These are phyloP conservation scores for Petasospora rhodanensis DNA, from an alignment of 1,139 yeast genomes.

Conservation along the genomic window DNA sequence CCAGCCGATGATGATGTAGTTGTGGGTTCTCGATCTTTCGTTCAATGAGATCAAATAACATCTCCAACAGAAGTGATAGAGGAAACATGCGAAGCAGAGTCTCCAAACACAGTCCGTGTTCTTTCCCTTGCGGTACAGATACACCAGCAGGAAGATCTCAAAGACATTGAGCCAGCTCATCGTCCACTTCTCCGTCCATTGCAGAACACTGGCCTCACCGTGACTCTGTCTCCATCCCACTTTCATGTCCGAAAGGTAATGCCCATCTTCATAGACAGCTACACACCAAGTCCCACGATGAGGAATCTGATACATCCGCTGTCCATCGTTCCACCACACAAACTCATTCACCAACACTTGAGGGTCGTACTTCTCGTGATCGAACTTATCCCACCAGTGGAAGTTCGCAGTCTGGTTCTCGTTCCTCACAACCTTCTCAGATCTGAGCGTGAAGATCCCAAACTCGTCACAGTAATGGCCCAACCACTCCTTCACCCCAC, in stretches of 20 bases:
- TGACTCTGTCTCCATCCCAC: slow-evolving; percentile 1
- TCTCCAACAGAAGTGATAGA: slow-evolving; percentile 7
- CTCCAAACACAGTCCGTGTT: too few species aligned
- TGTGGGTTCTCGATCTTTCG: not conserved
- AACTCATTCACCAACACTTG: slow-evolving; percentile 10
- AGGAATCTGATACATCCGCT: slow-evolving; percentile 1
- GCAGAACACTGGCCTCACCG: slow-evolving; percentile 3
- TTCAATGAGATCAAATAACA: slow-evolving; percentile 1
- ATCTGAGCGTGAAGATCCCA: slow-evolving; percentile 9
- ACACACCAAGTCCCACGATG: slow-evolving; percentile 10
- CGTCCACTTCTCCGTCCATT: slow-evolving; percentile 1
- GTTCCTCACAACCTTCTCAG: slow-evolving; percentile 2
- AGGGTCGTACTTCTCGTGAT: slow-evolving; percentile 4
- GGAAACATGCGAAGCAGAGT: not conserved
- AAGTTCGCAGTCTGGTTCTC: not conserved
- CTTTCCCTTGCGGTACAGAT: too few species aligned
- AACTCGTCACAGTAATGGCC: slow-evolving; percentile 11
- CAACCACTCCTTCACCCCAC: slow-evolving; percentile 7
- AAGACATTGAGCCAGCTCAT: not conserved
- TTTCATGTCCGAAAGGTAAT: not conserved
- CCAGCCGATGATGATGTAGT: not conserved
- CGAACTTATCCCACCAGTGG: slow-evolving; percentile 12
- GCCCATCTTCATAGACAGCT: slow-evolving; percentile 10
- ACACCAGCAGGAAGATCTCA: not conserved
- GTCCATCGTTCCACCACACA: slow-evolving; percentile 4